Percentiles rank a stretch among this genome's conserved stretches.
These are phyloP conservation scores for Aotearoamyces nothofagi DNA, from an alignment of 2,329 filamentous ascomycete genomes.

Conservation along the genomic window DNA sequence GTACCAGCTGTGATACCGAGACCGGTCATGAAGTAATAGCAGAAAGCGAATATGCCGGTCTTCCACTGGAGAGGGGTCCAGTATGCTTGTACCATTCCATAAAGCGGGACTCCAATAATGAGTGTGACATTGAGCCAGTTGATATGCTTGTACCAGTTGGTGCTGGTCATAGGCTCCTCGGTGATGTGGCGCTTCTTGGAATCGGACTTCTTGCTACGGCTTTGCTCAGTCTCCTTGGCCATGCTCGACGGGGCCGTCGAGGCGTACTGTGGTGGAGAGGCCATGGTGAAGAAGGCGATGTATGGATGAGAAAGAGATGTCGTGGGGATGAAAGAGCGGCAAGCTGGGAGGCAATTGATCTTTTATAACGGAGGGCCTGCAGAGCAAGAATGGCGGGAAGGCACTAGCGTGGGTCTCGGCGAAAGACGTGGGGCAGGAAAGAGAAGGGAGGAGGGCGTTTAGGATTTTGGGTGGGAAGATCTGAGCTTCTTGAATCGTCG, in stretches of 20 bases:
- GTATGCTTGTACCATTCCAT: conserved; percentile 54
- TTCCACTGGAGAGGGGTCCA: conserved; percentile 59
- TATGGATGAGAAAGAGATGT: no score
- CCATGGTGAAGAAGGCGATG: conserved; percentile 1
- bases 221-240: conserved; percentile 2
- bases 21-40: conserved; percentile 71
- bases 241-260: conserved; percentile 2
- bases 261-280: conserved; percentile 1
- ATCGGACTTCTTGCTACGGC: conserved; percentile 24
- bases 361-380: no score
- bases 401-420: no score
- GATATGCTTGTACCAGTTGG: conserved; percentile 79
- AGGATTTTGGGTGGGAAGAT: no score
- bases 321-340: no score
- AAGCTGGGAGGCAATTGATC: no score
- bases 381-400: no score
- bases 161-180: conserved; percentile 58
- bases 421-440: no score
- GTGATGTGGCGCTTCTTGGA: conserved; percentile 65
- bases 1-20: conserved; percentile 62
- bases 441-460: no score
- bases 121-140: conserved; percentile 78
- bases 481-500: no score
- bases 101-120: conserved; percentile 58
- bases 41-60: conserved; percentile 55